Evolutionary conservation across 495 filamentous ascomycete species (phyloP).

Genomic region (Thermothielavioides terrestris): DNA sequence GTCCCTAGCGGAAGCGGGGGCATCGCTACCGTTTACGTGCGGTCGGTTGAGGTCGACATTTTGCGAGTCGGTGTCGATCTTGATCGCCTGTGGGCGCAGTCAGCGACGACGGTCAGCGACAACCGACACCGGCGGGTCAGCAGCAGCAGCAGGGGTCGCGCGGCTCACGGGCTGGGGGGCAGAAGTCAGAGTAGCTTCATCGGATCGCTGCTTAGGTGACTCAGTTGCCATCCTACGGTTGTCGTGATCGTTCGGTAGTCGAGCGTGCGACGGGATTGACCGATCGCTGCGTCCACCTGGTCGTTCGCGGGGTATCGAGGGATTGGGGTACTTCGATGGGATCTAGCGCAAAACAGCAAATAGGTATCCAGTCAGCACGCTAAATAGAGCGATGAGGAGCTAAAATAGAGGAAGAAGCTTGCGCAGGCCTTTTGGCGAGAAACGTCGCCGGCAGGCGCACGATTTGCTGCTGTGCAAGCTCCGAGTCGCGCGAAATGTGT

Average conservation of each 20-base stretch:
- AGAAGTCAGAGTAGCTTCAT: constrained; percentile 42
- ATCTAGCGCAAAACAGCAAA: background rate
- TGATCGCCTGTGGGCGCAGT: constrained; percentile 21
- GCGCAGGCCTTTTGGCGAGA: constrained; percentile 1
- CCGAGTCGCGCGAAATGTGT: background rate
- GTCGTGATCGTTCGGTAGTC: constrained; percentile 14
- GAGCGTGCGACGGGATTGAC: constrained; percentile 10
- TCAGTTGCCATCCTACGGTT: constrained; percentile 53
- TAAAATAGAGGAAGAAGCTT: constrained; percentile 1
- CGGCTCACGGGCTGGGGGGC: constrained; percentile 40
- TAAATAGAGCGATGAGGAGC: constrained; percentile 9
- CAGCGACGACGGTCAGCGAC: constrained; percentile 9
- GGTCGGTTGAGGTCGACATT: constrained; percentile 35
- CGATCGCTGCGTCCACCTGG: constrained; percentile 13
- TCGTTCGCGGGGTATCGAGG: constrained; percentile 16
- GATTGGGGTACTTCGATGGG: background rate
- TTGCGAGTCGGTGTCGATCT: constrained; percentile 29
- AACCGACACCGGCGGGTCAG: background rate
- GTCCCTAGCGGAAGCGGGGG: constrained; percentile 25
- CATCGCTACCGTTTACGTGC: constrained; percentile 38
- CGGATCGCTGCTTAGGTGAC: constrained; percentile 42
- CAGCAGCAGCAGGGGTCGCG: background rate
- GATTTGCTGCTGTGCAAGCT: constrained; percentile 8
- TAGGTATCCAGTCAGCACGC: constrained; percentile 6
- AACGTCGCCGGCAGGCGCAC: constrained; percentile 9